These are phyloP conservation scores for Cutaneotrichosporon dermatis DNA, from an alignment of 1,284 basidiomycete species.

Conservation along the genomic window DNA sequence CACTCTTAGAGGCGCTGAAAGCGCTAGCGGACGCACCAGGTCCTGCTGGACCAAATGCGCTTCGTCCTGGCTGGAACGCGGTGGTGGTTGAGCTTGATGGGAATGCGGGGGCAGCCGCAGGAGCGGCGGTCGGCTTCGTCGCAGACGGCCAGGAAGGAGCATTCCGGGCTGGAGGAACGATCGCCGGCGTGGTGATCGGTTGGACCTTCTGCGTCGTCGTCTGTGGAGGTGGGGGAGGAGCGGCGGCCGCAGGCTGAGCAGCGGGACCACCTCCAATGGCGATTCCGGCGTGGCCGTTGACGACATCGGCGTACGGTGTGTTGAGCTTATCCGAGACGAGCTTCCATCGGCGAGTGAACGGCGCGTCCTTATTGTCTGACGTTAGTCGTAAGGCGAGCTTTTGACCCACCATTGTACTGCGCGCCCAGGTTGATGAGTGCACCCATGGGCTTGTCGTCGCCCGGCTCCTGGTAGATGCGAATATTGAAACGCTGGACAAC, in stretches of 20 bases:
- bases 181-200: not conserved
- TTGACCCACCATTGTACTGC: slow-evolving; percentile 56
- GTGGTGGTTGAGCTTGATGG: not conserved
- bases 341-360: slow-evolving; percentile 60
- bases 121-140: not conserved
- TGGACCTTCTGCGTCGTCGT: not conserved
- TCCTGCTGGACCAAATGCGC: not conserved
- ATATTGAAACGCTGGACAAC: slow-evolving; percentile 40
- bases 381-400: slow-evolving; percentile 27
- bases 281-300: slow-evolving; percentile 62
- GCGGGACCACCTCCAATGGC: slow-evolving; percentile 15
- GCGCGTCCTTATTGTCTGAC: slow-evolving; percentile 63
- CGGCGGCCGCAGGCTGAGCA: slow-evolving; percentile 3
- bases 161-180: not conserved
- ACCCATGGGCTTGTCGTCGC: slow-evolving; percentile 36
- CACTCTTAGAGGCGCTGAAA: not conserved
- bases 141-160: not conserved
- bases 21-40: not conserved
- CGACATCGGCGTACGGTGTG: slow-evolving; percentile 63
- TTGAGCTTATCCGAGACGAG: slow-evolving; percentile 71
- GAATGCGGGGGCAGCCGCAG: not conserved
- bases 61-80: not conserved
- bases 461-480: slow-evolving; percentile 40
- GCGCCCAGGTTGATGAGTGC: slow-evolving; percentile 58
- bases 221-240: not conserved